Evolutionary conservation across 225 moss, liverwort and hornwort species (phyloP), one percentile per base, ranked within the genome.

Genomic region (Neckera pumila): DNA sequence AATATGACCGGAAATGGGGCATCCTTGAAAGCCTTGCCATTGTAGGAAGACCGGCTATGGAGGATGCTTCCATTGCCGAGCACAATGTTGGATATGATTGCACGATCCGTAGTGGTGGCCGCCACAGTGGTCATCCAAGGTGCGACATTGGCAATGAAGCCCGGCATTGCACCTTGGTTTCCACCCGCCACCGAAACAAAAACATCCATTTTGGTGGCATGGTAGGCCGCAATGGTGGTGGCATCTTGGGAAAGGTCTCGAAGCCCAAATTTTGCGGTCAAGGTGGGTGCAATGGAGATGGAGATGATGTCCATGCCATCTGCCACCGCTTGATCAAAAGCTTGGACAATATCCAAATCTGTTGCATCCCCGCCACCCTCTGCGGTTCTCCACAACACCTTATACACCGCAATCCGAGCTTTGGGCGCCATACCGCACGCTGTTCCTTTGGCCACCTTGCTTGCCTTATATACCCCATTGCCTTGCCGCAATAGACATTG

Each of bases 41-140:
- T 58, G 23, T 58, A 58, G 11, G 23, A 58, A 58, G 23, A 58
- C 23, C 2, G 23, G 23, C 58, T 23, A 58, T 5, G 11, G 23
- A 58, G 58, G 23, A 58, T 58, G 58, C 23, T 58, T 58, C 58
- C 23, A 23, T 58, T 58, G 58, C 58, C 23, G 4, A 58, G 58
- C 10, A 58, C 58, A 58, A 58, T 10, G 5, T 58, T 58, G 23
- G 23, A 23, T 58, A 58, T 11, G 21, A 58, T 58, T 0, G 5
- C 58, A 58, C 4, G 75, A 54, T 95, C 94, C 3, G 86, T 80
- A 7, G 94, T 95, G 80, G 92, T 91, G 64, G 95, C 91, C 2
- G 80, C 96, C 4, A 93, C 94, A 7, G 90, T 96, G 9, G 86
- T 92, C 58, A 93, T 88, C 95, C 94, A 96, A 1, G n/a, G 67